Evolutionary conservation across 1,284 basidiomycete species (phyloP).

Genomic region (Ustilago tritici): DNA sequence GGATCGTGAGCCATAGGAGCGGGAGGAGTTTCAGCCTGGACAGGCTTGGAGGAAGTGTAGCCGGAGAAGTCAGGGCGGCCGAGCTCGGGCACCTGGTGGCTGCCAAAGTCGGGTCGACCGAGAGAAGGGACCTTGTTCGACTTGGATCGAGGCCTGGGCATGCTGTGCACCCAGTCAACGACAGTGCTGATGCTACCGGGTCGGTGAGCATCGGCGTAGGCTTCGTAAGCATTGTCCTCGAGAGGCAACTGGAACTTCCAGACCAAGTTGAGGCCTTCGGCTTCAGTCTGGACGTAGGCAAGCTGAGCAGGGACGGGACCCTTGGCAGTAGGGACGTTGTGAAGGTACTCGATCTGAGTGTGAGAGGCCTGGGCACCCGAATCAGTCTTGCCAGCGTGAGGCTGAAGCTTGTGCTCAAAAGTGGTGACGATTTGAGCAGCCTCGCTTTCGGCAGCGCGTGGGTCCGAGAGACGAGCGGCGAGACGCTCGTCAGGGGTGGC

Average conservation of each 20-base stretch:
- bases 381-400: slow-evolving; percentile 46
- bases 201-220: slow-evolving; percentile 55
- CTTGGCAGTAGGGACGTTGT: slow-evolving; percentile 58
- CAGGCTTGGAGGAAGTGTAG: slow-evolving; percentile 25
- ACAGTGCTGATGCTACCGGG: slow-evolving; percentile 55
- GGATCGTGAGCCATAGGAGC: slow-evolving; percentile 39
- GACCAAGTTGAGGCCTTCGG: slow-evolving; percentile 48
- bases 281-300: slow-evolving; percentile 55
- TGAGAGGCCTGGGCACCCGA: slow-evolving; percentile 43
- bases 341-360: slow-evolving; percentile 53
- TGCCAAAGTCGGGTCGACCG: slow-evolving; percentile 31
- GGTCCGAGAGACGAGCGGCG: slow-evolving; percentile 45
- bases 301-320: slow-evolving; percentile 58
- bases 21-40: slow-evolving; percentile 11
- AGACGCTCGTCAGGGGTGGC: slow-evolving; percentile 54
- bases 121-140: slow-evolving; percentile 19
- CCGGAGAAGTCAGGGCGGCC: slow-evolving; percentile 52
- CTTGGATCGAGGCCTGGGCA: slow-evolving; percentile 38
- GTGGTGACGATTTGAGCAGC: slow-evolving; percentile 51
- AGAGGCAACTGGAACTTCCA: slow-evolving; percentile 62
- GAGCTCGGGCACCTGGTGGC: slow-evolving; percentile 37
- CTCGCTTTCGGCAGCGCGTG: slow-evolving; percentile 35
- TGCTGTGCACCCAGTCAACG: slow-evolving; percentile 59
- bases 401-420: slow-evolving; percentile 57
- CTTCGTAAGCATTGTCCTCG: slow-evolving; percentile 61